Evolutionary conservation across 805 yeast species (phyloP).

Genomic region (Jamesozyma rosinii): DNA sequence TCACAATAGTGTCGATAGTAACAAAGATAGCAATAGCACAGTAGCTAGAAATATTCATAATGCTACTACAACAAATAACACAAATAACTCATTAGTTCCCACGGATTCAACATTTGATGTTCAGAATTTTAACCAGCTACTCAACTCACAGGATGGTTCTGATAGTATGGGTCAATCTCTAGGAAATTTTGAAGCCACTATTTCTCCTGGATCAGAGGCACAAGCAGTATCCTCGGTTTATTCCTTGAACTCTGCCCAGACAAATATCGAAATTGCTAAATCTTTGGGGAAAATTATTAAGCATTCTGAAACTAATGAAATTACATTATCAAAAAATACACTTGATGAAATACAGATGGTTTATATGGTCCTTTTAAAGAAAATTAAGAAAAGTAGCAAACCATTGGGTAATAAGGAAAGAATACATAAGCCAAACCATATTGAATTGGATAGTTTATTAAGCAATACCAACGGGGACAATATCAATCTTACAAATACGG

Average conservation of each 20-base stretch:
- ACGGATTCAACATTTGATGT: slow-evolving; percentile 8
- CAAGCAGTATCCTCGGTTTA: not conserved
- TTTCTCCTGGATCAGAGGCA: not conserved
- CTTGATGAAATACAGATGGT: slow-evolving; percentile 20
- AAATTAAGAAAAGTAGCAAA: slow-evolving; percentile 19
- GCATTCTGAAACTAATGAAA: slow-evolving; percentile 24
- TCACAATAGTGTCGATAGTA: not conserved
- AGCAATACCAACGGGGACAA: not conserved
- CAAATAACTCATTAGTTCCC: not conserved
- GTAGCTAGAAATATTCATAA: not conserved
- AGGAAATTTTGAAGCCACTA: not conserved
- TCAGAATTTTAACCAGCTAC: slow-evolving; percentile 12
- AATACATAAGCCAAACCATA: slow-evolving; percentile 8
- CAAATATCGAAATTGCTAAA: slow-evolving; percentile 26
- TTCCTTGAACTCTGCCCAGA: slow-evolving; percentile 11
- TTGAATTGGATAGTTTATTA: slow-evolving; percentile 11
- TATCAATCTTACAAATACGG: not conserved
- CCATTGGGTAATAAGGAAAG: slow-evolving; percentile 5
- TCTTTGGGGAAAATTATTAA: slow-evolving; percentile 25
- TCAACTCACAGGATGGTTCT: slow-evolving; percentile 1
- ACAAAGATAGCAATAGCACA: not conserved
- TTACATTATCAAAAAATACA: slow-evolving; percentile 22
- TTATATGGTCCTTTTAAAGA: slow-evolving; percentile 19
- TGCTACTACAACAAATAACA: not conserved
- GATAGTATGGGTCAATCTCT: not conserved